A percentile compares a stretch with the other conserved stretches of the same genome.
These are phyloP conservation scores for Phytophthora meadii DNA, from an alignment of 352 stramenopile genomes.

Conservation along the genomic window DNA sequence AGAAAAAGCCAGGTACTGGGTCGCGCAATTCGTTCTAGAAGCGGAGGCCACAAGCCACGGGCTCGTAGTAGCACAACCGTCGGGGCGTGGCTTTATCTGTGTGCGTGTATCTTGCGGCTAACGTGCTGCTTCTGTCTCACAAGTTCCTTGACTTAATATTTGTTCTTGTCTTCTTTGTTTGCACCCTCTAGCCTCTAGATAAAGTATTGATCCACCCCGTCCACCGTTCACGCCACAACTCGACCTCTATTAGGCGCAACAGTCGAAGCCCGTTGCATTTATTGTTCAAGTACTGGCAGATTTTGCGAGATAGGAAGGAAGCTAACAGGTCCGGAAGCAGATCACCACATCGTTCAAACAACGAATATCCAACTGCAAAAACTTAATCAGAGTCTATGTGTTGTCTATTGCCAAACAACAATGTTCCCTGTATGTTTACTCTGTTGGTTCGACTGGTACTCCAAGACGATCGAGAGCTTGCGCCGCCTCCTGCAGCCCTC, in stretches of 20 bases:
- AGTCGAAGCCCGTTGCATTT: conserved; percentile 13
- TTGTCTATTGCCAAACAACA: conserved; percentile 8
- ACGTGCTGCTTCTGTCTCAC: conserved; percentile 30
- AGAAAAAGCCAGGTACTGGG: conserved; percentile 90
- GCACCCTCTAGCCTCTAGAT: conserved; percentile 39
- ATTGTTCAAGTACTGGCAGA: conserved; percentile 8
- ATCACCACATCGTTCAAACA: conserved; percentile 11
- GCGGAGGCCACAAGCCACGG: conserved; percentile 40
- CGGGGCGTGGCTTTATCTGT: conserved; percentile 43
- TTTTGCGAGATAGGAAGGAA: conserved; percentile 9
- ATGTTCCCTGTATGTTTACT: conserved; percentile 21
- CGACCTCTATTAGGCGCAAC: conserved; percentile 18
- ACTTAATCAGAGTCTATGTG: conserved; percentile 11
- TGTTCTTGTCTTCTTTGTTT: conserved; percentile 32
- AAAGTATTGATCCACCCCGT: conserved; percentile 37
- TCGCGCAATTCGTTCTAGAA: conserved; percentile 58
- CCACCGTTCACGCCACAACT: conserved; percentile 24
- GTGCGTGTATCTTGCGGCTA: conserved; percentile 40
- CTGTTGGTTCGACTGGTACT: conserved; percentile 41
- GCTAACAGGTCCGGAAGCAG: conserved; percentile 1
- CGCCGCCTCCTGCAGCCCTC: conserved; percentile 59
- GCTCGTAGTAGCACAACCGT: conserved; percentile 39
- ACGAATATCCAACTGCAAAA: conserved; percentile 24
- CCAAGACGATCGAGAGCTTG: conserved; percentile 61
- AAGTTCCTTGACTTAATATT: conserved; percentile 37